phyloP scores from a whole-genome alignment of 352 stramenopile species.

The Phytophthora megakarya region DNA sequence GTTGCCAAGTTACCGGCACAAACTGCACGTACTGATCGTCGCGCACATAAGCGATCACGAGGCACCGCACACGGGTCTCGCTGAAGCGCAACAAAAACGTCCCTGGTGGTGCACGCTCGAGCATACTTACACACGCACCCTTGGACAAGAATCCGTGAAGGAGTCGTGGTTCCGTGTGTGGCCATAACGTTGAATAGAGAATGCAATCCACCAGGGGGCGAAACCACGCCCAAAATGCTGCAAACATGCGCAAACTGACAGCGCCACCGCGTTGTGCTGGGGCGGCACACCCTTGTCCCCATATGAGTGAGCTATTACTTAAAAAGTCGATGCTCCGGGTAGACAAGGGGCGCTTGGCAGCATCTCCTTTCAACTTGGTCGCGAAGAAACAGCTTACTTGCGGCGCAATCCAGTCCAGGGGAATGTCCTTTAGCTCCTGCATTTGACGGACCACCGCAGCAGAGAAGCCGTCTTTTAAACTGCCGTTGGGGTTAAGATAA shows the following conservation, averaged over 20 bases:
- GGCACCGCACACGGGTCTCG: slow-evolving; percentile 63
- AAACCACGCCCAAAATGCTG: slow-evolving; percentile 81
- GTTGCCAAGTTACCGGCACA: slow-evolving; percentile 67
- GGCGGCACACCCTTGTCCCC: slow-evolving; percentile 41
- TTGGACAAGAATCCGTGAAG: slow-evolving; percentile 87
- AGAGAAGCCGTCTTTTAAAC: slow-evolving; percentile 25
- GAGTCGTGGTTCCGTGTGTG: slow-evolving; percentile 74
- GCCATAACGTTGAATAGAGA: slow-evolving; percentile 59
- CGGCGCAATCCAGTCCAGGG: slow-evolving; percentile 67
- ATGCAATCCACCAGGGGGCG: slow-evolving; percentile 71
- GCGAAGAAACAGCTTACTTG: slow-evolving; percentile 83
- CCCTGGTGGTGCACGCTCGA: slow-evolving; percentile 62
- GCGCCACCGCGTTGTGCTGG: slow-evolving; percentile 46
- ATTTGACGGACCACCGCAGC: slow-evolving; percentile 45
- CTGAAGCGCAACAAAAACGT: slow-evolving; percentile 85
- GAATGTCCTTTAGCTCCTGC: slow-evolving; percentile 44
- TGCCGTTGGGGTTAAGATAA: slow-evolving; percentile 6
- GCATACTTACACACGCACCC: slow-evolving; percentile 75
- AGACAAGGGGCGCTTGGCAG: slow-evolving; percentile 69
- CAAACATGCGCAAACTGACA: slow-evolving; percentile 74
- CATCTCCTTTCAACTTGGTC: slow-evolving; percentile 68
- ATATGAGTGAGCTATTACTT: slow-evolving; percentile 72
- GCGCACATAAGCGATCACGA: slow-evolving; percentile 78
- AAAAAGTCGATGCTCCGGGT: slow-evolving; percentile 81
- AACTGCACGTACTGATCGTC: slow-evolving; percentile 73